These are phyloP conservation scores for Echeveria elegans DNA, from an alignment of 164 flowering plant species.

Conservation along the genomic window DNA sequence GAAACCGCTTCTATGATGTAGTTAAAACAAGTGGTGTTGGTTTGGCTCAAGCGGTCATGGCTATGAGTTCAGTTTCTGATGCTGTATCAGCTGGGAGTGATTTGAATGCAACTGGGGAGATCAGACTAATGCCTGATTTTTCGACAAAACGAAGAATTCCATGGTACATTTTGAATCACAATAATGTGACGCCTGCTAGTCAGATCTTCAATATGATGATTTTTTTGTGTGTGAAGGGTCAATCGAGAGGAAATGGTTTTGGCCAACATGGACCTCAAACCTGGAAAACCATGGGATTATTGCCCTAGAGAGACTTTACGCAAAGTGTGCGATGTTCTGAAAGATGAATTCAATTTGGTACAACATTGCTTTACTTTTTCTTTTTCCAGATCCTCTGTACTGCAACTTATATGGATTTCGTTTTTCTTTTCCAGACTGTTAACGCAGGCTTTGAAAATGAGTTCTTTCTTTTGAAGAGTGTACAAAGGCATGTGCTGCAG, in stretches of 20 bases:
- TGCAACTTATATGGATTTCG: background rate
- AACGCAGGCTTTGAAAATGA: slow-evolving; percentile 95
- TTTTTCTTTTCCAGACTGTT: slow-evolving; percentile 45
- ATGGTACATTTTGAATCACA: slow-evolving; percentile 39
- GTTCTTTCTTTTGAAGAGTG: slow-evolving; percentile 64
- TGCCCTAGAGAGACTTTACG: slow-evolving; percentile 87
- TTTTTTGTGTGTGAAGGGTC: slow-evolving; percentile 35
- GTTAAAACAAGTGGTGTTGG: slow-evolving; percentile 67
- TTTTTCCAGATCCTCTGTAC: background rate
- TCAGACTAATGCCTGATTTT: slow-evolving; percentile 79
- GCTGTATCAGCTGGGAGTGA: slow-evolving; percentile 72
- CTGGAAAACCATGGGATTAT: slow-evolving; percentile 88
- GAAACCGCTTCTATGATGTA: slow-evolving; percentile 53
- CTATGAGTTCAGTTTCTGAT: slow-evolving; percentile 63
- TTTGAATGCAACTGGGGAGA: slow-evolving; percentile 81
- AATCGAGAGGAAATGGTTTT: slow-evolving; percentile 85
- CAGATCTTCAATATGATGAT: background rate
- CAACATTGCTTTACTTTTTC: background rate
- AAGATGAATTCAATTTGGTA: slow-evolving; percentile 93
- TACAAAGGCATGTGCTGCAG: slow-evolving; percentile 31
- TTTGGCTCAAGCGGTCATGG: slow-evolving; percentile 77
- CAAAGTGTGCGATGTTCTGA: slow-evolving; percentile 58
- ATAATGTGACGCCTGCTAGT: background rate
- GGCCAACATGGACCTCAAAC: slow-evolving; percentile 82
- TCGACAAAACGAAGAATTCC: slow-evolving; percentile 66